A percentile compares a stretch with the other conserved stretches of the same genome.
Conservation (phyloP, 192 early-diverging fungal genomes). For the Kickxella alabastrina region DNA sequence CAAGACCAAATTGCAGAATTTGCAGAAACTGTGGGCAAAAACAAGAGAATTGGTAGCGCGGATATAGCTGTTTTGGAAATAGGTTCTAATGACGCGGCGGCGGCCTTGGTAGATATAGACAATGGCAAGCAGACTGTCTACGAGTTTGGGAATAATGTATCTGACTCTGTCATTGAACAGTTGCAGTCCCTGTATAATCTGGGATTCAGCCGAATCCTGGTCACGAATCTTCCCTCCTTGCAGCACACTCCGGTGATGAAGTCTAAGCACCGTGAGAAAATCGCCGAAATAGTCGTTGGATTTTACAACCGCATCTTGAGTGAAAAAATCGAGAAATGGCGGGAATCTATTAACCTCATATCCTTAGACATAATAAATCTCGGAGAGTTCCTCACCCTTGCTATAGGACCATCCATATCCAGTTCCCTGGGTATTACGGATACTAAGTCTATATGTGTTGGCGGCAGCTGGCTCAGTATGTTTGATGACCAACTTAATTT, state of each 20-base stretch:
- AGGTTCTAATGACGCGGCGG: conserved; percentile 27
- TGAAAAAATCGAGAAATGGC: conserved; percentile 14
- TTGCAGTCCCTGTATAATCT: conserved; percentile 12
- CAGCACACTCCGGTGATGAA: conserved; percentile 31
- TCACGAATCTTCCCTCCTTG: conserved; percentile 26
- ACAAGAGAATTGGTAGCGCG: background rate
- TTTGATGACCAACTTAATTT: conserved; percentile 21
- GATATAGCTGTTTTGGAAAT: conserved; percentile 32
- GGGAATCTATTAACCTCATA: background rate
- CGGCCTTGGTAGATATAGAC: conserved; percentile 17
- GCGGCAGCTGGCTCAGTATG: conserved; percentile 21
- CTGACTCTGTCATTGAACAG: conserved; percentile 21
- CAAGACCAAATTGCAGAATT: conserved; percentile 24
- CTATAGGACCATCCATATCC: conserved; percentile 6
- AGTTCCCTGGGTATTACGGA: conserved; percentile 17
- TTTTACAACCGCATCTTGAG: conserved; percentile 23
- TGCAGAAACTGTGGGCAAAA: background rate
- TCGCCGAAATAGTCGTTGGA: conserved; percentile 13
- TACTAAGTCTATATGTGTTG: conserved; percentile 15
- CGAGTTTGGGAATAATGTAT: conserved; percentile 21
- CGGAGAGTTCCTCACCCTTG: conserved; percentile 9
- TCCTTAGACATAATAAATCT: conserved; percentile 24
- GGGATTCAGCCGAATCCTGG: conserved; percentile 29
- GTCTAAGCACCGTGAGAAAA: conserved; percentile 3
- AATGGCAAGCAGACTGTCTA: conserved; percentile 8